Conservation (phyloP, 371 early-diverging fungal species). For the Apophysomyces variabilis region DNA sequence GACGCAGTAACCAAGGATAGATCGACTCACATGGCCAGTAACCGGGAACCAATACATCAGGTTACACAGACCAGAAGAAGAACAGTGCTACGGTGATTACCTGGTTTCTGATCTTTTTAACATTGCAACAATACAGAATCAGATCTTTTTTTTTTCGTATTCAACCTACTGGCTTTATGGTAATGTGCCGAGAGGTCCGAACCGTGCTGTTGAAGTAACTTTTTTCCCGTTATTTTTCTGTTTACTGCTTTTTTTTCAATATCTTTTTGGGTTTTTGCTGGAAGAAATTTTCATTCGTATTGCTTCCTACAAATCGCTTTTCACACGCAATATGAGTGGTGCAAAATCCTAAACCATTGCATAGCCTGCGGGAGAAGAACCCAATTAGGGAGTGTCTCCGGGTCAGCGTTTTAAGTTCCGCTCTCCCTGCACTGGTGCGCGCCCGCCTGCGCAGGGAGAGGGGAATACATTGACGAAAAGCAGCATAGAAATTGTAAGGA, state of each 20-base stretch:
- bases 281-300: not conserved
- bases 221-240: slow-evolving; percentile 8
- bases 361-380: slow-evolving; percentile 20
- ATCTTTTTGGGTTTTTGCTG: not conserved
- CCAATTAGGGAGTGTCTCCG: slow-evolving; percentile 20
- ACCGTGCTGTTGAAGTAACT: not conserved
- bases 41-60: not conserved
- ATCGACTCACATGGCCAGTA: not conserved
- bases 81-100: not conserved
- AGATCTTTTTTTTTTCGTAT: slow-evolving; percentile 17
- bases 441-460: not conserved
- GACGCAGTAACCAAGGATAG: slow-evolving; percentile 1
- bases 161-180: not conserved
- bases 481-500: not conserved
- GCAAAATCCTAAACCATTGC: slow-evolving; percentile 14
- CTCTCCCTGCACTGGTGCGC: not conserved
- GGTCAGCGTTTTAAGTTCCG: not conserved
- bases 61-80: not conserved
- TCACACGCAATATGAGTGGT: slow-evolving; percentile 19
- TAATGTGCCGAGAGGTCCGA: slow-evolving; percentile 16
- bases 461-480: not conserved
- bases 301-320: not conserved
- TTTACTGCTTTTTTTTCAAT: slow-evolving; percentile 1
- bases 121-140: not conserved
- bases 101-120: not conserved